Evolutionary conservation across 2,329 filamentous ascomycete genomes (phyloP).

Genomic region (Colletotrichum tofieldiae): DNA sequence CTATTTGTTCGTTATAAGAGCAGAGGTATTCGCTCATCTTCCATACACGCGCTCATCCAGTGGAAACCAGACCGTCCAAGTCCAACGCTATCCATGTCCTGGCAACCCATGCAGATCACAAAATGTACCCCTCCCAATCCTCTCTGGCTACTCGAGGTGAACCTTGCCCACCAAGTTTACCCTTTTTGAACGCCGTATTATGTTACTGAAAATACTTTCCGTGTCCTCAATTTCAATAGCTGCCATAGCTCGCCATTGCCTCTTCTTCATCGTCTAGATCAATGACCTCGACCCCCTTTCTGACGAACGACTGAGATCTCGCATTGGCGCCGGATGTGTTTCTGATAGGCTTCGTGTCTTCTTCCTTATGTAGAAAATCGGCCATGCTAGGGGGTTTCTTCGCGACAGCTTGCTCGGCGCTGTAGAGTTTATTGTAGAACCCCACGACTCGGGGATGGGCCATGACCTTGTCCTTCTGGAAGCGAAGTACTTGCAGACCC

Average conservation of each 20-base stretch:
- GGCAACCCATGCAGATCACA: conserved; percentile 6
- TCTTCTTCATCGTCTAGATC: conserved; percentile 67
- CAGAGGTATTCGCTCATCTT: conserved; percentile 13
- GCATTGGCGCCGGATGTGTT: conserved; percentile 44
- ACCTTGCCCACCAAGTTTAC: not conserved
- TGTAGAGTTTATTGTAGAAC: conserved; percentile 89
- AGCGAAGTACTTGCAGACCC: conserved; percentile 89
- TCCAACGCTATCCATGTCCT: conserved; percentile 21
- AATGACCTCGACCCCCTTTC: conserved; percentile 46
- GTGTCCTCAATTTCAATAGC: conserved; percentile 47
- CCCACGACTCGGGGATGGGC: conserved; percentile 88
- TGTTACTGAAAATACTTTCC: conserved; percentile 5
- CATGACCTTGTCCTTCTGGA: conserved; percentile 93
- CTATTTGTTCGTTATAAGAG: conserved; percentile 16
- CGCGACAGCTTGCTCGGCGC: conserved; percentile 71
- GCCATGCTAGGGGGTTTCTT: conserved; percentile 54
- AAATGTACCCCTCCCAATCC: conserved; percentile 20
- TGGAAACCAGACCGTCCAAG: conserved; percentile 22
- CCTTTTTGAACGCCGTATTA: conserved; percentile 29
- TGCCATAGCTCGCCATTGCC: conserved; percentile 62
- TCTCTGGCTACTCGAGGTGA: not conserved
- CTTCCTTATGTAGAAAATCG: conserved; percentile 55
- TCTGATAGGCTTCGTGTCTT: conserved; percentile 46
- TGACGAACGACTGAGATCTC: conserved; percentile 36
- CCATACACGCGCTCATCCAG: not conserved